Evolutionary conservation across 139 green algal genomes (phyloP).

Genomic region (Nannochloris sp.): DNA sequence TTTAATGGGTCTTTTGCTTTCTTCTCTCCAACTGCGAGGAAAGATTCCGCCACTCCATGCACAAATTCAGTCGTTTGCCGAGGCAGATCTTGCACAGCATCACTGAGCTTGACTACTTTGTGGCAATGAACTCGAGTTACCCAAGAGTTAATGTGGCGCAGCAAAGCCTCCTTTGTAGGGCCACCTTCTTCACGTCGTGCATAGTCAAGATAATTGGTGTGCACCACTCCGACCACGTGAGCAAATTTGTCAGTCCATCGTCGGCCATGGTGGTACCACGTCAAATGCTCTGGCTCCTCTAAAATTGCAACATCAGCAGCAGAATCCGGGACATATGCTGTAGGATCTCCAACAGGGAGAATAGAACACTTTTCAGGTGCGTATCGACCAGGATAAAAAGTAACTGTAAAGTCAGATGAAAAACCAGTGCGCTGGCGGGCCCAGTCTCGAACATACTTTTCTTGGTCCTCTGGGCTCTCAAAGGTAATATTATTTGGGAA

Average conservation of each 20-base stretch:
- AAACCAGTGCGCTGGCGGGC: constrained; percentile 81
- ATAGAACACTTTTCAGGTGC: constrained; percentile 85
- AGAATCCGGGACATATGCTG: constrained; percentile 79
- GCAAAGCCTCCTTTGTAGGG: constrained; percentile 35
- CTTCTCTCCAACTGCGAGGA: constrained; percentile 70
- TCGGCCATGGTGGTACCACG: constrained; percentile 95
- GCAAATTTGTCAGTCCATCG: constrained; percentile 98
- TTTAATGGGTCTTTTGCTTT: constrained; percentile 26
- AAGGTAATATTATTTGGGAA: constrained; percentile 86
- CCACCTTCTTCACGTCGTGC: constrained; percentile 49
- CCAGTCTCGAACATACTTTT: constrained; percentile 86
- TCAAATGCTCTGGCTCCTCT: constrained; percentile 99
- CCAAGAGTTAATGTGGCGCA: constrained; percentile 73
- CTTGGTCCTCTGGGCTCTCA: constrained; percentile 77
- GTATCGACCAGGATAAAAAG: constrained; percentile 90
- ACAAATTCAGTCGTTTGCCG: constrained; percentile 85
- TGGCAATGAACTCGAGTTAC: constrained; percentile 84
- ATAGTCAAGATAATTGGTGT: constrained; percentile 99
- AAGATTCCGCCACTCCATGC: constrained; percentile 87
- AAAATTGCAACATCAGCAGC: constrained; percentile 91
- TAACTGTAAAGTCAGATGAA: constrained; percentile 85
- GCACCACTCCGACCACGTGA: constrained; percentile 93
- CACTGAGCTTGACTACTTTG: constrained; percentile 96
- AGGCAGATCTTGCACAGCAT: constrained; percentile 91
- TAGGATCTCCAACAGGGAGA: constrained; percentile 95